Conservation (phyloP, 805 yeast genomes). For the Nakazawaea molendinolei region DNA sequence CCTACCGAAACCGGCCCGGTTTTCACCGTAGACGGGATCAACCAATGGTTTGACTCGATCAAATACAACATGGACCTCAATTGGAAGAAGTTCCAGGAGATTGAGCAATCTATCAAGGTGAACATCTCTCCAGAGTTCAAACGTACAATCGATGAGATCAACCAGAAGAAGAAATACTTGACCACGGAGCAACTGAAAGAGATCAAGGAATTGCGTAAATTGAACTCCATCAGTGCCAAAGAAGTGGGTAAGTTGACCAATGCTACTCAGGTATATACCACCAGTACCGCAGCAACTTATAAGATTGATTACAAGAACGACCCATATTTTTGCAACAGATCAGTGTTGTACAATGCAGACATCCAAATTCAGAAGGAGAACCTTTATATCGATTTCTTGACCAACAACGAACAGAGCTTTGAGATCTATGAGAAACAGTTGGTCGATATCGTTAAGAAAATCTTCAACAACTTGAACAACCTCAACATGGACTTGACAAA, state of each 20-base stretch:
- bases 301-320: conserved; percentile 33
- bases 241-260: conserved; percentile 18
- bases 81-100: conserved; percentile 28
- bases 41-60: conserved; percentile 22
- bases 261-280: conserved; percentile 17
- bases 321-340: conserved; percentile 39
- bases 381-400: conserved; percentile 35
- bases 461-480: conserved; percentile 23
- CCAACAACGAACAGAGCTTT: conserved; percentile 33
- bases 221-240: conserved; percentile 27
- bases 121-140: conserved; percentile 38
- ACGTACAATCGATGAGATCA: conserved; percentile 30
- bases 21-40: conserved; percentile 15
- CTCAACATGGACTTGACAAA: conserved; percentile 20
- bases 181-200: conserved; percentile 27
- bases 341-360: conserved; percentile 28
- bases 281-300: conserved; percentile 5
- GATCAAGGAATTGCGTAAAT: conserved; percentile 31
- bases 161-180: conserved; percentile 36
- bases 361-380: conserved; percentile 41
- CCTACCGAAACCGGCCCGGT: not conserved
- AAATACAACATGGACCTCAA: conserved; percentile 23
- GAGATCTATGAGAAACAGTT: conserved; percentile 36
- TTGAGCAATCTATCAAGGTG: conserved; percentile 30
- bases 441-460: conserved; percentile 32